Evolutionary conservation across 805 yeast genomes (phyloP).

Genomic region (Metschnikowia lunata): DNA sequence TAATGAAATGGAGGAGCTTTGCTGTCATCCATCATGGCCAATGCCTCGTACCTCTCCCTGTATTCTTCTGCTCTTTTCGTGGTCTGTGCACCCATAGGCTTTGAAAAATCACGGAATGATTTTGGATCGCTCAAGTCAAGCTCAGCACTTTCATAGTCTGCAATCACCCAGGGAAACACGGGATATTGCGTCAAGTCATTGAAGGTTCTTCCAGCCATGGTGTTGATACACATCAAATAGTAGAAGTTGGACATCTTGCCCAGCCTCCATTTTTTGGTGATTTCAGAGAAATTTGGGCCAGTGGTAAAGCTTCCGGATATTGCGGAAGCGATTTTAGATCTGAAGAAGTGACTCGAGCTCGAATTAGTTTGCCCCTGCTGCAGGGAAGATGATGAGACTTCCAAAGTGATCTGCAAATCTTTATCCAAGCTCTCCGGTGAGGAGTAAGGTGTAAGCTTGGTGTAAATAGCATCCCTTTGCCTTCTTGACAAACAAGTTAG

Average conservation of each 20-base stretch:
- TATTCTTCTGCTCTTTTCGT: conserved; percentile 56
- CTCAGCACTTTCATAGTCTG: conserved; percentile 70
- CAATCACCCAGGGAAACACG: conserved; percentile 86
- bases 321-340: conserved; percentile 31
- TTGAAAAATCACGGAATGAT: conserved; percentile 68
- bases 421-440: conserved; percentile 48
- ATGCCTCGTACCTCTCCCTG: conserved; percentile 66
- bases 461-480: conserved; percentile 54
- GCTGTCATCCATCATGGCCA: conserved; percentile 55
- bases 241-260: conserved; percentile 83
- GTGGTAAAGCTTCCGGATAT: conserved; percentile 31
- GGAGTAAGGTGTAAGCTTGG: conserved; percentile 45
- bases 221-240: conserved; percentile 74
- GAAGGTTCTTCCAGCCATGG: conserved; percentile 83
- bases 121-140: conserved; percentile 62
- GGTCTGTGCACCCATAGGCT: conserved; percentile 91
- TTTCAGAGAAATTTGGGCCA: conserved; percentile 20
- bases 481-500: conserved; percentile 55
- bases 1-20: conserved; percentile 77
- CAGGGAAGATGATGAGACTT: conserved; percentile 38
- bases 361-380: conserved; percentile 11
- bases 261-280: conserved; percentile 66
- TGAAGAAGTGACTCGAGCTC: conserved; percentile 16
- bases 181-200: conserved; percentile 90
- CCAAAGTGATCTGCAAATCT: conserved; percentile 52